Evolutionary conservation across 2,329 filamentous ascomycete species (phyloP).

Genomic region (Drechslerella coelobrocha): DNA sequence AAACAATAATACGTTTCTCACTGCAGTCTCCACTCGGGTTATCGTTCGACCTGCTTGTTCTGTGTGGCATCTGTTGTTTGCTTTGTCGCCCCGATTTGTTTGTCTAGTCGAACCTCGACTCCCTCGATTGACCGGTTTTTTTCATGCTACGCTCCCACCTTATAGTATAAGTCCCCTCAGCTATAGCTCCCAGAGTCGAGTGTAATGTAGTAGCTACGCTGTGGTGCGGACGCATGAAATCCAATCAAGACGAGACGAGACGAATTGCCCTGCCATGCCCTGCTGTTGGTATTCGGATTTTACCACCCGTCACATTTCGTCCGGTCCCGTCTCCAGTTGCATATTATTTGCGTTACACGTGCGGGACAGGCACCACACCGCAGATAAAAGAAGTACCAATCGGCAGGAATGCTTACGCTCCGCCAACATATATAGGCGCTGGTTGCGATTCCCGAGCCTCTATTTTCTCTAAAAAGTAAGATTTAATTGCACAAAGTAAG

Average conservation of each 20-base stretch:
- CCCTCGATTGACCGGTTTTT: too few relatives aligned
- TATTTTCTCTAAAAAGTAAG: too few relatives aligned
- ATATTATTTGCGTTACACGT: background rate
- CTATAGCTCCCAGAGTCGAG: too few relatives aligned
- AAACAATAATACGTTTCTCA: too few relatives aligned
- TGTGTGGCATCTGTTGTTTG: constrained; percentile 22
- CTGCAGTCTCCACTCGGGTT: constrained; percentile 6
- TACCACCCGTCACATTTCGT: background rate
- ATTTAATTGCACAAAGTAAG: too few relatives aligned
- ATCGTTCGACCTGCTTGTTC: constrained; percentile 43
- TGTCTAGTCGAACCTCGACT: too few relatives aligned
- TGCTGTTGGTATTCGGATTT: background rate
- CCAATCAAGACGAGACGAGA: background rate
- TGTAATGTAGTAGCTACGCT: background rate
- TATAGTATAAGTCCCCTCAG: too few relatives aligned
- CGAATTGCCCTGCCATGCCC: background rate
- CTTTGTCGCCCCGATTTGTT: constrained; percentile 1
- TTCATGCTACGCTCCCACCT: too few relatives aligned
- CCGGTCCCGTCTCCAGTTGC: background rate
- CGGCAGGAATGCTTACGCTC: background rate
- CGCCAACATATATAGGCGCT: too few relatives aligned
- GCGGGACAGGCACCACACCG: background rate
- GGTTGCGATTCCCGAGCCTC: too few relatives aligned
- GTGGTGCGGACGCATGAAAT: background rate
- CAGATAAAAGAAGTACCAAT: background rate